Evolutionary conservation across 2,329 filamentous ascomycete species (phyloP).

Genomic region (Tricladium varicosporioides): DNA sequence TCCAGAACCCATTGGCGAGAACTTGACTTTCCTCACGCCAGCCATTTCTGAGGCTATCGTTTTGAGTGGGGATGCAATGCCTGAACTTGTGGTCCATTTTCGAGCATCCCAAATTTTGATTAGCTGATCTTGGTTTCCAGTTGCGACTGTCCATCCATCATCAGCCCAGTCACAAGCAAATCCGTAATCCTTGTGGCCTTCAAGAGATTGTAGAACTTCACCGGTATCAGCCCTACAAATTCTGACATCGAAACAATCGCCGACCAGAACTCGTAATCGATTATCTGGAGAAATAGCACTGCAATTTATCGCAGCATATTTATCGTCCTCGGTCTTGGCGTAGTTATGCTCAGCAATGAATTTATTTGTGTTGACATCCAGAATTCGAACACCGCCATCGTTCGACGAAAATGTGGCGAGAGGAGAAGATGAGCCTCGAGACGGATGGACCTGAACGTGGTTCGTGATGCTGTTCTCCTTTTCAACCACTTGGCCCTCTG

Average conservation of each 20-base stretch:
- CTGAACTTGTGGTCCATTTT: slow-evolving; percentile 58
- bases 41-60: slow-evolving; percentile 65
- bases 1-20: slow-evolving; percentile 69
- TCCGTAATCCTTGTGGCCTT: slow-evolving; percentile 66
- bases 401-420: slow-evolving; percentile 62
- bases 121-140: slow-evolving; percentile 71
- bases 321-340: slow-evolving; percentile 12
- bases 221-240: slow-evolving; percentile 70
- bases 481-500: slow-evolving; percentile 42
- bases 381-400: slow-evolving; percentile 55
- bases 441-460: slow-evolving; percentile 57
- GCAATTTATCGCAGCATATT: slow-evolving; percentile 64
- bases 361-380: slow-evolving; percentile 58
- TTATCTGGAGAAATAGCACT: slow-evolving; percentile 69
- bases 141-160: slow-evolving; percentile 73
- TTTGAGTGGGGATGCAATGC: slow-evolving; percentile 46
- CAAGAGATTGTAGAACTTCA: slow-evolving; percentile 53
- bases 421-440: slow-evolving; percentile 51
- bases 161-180: slow-evolving; percentile 81
- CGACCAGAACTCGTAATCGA: slow-evolving; percentile 69
- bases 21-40: slow-evolving; percentile 65
- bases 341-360: slow-evolving; percentile 57
- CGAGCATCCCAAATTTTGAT: slow-evolving; percentile 77
- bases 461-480: slow-evolving; percentile 62
- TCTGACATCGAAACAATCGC: slow-evolving; percentile 63